Conservation (phyloP, 108 stramenopile genomes). For the Hondaea fermentalgiana region DNA sequence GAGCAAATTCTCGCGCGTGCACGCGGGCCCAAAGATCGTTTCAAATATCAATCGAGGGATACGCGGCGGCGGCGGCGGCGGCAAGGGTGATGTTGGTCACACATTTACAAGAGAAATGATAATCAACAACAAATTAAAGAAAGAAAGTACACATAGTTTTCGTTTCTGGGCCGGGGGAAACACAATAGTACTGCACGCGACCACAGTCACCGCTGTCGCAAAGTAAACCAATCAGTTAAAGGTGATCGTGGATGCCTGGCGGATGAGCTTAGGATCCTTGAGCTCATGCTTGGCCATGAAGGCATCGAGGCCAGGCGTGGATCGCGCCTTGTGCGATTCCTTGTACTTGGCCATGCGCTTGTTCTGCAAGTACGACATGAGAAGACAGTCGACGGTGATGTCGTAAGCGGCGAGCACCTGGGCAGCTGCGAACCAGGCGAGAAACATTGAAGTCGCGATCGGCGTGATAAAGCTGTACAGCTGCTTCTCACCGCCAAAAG, state of each 20-base stretch:
- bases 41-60: no score
- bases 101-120: no score
- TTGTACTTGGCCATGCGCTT: neutral
- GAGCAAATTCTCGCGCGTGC: no score
- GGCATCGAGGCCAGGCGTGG: neutral
- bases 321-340: neutral
- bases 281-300: neutral
- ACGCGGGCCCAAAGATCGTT: no score
- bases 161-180: no score
- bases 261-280: neutral
- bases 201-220: no score
- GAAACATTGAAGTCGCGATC: neutral
- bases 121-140: no score
- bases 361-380: neutral
- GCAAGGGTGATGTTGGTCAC: no score
- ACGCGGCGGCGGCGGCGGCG: no score
- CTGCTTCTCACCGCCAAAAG: neutral
- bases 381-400: neutral
- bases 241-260: neutral
- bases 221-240: neutral
- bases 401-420: neutral
- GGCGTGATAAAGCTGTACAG: neutral
- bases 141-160: no score
- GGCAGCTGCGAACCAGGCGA: neutral
- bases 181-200: no score